Conservation (phyloP, 352 stramenopile genomes). For the Stephanocyclus meneghinianus region DNA sequence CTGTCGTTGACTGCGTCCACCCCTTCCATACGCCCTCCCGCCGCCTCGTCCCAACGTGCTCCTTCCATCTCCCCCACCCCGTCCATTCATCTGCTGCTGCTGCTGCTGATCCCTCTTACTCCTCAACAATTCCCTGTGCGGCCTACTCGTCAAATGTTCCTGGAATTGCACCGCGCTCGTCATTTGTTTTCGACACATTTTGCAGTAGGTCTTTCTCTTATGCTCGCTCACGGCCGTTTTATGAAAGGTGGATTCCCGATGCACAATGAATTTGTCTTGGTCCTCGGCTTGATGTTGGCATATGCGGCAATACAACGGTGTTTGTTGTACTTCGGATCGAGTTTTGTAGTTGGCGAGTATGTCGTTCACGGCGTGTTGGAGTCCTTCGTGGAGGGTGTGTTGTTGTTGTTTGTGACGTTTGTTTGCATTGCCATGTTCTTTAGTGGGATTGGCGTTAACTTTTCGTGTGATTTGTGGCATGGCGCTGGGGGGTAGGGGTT, state of each 20-base stretch:
- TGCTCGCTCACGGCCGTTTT: slow-evolving; percentile 65
- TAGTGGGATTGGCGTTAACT: background rate
- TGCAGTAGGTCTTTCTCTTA: slow-evolving; percentile 73
- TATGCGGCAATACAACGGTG: slow-evolving; percentile 78
- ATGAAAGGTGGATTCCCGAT: slow-evolving; percentile 72
- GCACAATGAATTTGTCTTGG: slow-evolving; percentile 60
- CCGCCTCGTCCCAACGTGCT: background rate
- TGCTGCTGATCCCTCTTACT: slow-evolving; percentile 37
- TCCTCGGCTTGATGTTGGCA: slow-evolving; percentile 66
- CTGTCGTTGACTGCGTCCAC: slow-evolving; percentile 3
- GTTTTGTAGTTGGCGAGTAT: slow-evolving; percentile 68
- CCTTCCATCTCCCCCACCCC: background rate
- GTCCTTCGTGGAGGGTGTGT: slow-evolving; percentile 42
- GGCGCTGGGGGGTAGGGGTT: slow-evolving; percentile 47
- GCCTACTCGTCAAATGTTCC: slow-evolving; percentile 68
- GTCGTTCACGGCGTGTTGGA: slow-evolving; percentile 65
- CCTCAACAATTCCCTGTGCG: slow-evolving; percentile 66
- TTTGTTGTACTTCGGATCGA: slow-evolving; percentile 64
- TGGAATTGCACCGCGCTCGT: slow-evolving; percentile 76
- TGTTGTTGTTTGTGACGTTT: slow-evolving; percentile 38
- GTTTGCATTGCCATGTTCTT: slow-evolving; percentile 16
- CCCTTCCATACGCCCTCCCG: background rate
- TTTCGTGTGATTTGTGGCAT: slow-evolving; percentile 53
- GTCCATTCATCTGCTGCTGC: background rate
- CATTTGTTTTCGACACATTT: slow-evolving; percentile 76